phyloP scores from a whole-genome alignment of 805 yeast species.

The Teunomyces atbi region DNA sequence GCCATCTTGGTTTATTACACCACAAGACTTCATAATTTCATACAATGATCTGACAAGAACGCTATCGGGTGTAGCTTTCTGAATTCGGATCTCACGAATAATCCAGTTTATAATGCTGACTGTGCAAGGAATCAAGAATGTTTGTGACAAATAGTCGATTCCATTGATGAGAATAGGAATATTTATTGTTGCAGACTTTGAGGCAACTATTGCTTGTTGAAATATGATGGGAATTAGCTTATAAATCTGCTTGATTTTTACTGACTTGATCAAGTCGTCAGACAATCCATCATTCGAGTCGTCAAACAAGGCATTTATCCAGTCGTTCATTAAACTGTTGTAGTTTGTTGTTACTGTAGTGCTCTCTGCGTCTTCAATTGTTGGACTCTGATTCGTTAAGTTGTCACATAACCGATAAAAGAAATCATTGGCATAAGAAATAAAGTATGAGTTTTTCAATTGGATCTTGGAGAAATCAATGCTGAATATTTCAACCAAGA shows the following conservation, averaged over 20 bases:
- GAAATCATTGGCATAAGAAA: slow-evolving; percentile 34
- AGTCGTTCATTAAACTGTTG: slow-evolving; percentile 45
- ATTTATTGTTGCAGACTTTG: slow-evolving; percentile 53
- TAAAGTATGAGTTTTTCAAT: slow-evolving; percentile 28
- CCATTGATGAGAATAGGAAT: slow-evolving; percentile 68
- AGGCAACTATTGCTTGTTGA: slow-evolving; percentile 67
- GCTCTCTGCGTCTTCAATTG: slow-evolving; percentile 24
- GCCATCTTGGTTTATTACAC: slow-evolving; percentile 14
- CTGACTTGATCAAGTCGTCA: slow-evolving; percentile 71
- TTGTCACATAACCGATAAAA: slow-evolving; percentile 30
- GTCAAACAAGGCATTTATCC: slow-evolving; percentile 82
- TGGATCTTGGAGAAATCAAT: slow-evolving; percentile 23
- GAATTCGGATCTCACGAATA: slow-evolving; percentile 10
- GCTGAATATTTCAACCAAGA: slow-evolving; percentile 24
- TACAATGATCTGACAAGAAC: slow-evolving; percentile 19
- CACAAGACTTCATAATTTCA: slow-evolving; percentile 22
- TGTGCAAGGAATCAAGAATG: slow-evolving; percentile 62
- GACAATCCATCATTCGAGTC: slow-evolving; percentile 67
- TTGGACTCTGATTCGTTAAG: slow-evolving; percentile 20
- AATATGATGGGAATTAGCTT: slow-evolving; percentile 70
- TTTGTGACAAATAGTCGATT: slow-evolving; percentile 81
- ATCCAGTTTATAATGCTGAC: slow-evolving; percentile 35
- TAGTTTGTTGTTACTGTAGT: slow-evolving; percentile 30
- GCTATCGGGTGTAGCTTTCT: slow-evolving; percentile 9
- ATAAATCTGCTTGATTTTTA: slow-evolving; percentile 65